Evolutionary conservation across 2,329 filamentous ascomycete genomes (phyloP), one percentile per base, ranked within the genome.

Genomic region (Colletotrichum chrysophilum): DNA sequence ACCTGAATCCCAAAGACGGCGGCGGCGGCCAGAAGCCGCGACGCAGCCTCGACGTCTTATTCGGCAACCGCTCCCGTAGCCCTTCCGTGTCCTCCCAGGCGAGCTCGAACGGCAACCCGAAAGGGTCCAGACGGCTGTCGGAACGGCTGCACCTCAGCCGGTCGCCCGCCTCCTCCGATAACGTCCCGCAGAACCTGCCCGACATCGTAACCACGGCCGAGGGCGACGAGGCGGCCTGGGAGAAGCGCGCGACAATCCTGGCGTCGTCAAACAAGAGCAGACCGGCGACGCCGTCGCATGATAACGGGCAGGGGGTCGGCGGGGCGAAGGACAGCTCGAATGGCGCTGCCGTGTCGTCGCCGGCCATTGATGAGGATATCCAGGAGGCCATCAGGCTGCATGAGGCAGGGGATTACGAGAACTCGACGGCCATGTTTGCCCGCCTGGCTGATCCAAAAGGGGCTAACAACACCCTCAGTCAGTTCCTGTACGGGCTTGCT

Each of bases 311-410:
- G 4, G n/a, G 74, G 75, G 62, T 76, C 69, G 28, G 60, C n/a
- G 16, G 18, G 21, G 30, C 52, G 61, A 70, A 60, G 78, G 60
- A 78, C 79, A 68, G 72, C 58, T 56, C 61, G 69, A 58, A 69
- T 72, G 69, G 76, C 65, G 70, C 76, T 71, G 75, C 77, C 12
- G 87, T 91, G 43, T 89, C 87, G 69, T 88, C 87, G 64, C 87
- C 90, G 81, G 85, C 85, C 74, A 89, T 90, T 70, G 91, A 93
- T 82, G 89, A 90, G 74, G 93, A 95, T 84, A 98, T 99, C 74
- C 96, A 98, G 85, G 93, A 97, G 85, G 97, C 97, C n/a, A 99
- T 99, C 82, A 91, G 94, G 76, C 88, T 98, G 78, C 97, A 99
- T 83, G 97, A 99, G 85, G 89, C 88, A 62, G 96, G 96, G 73